phyloP scores from a whole-genome alignment of 164 flowering plant species.

The Chimonanthus praecox region DNA sequence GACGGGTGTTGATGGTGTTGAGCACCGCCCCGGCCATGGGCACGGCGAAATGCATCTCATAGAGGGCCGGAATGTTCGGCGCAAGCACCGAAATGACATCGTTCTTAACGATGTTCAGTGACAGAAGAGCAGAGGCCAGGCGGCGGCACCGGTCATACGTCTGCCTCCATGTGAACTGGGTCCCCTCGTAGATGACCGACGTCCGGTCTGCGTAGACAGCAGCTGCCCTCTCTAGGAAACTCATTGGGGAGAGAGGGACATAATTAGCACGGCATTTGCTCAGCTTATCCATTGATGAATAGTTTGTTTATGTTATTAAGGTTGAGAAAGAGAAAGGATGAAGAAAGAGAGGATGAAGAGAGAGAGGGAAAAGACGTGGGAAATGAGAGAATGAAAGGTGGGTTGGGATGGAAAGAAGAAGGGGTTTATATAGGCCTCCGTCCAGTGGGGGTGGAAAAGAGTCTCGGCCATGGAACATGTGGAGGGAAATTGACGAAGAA shows the following conservation, averaged over 20 bases:
- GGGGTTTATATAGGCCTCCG: background rate
- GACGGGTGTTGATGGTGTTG: constrained; percentile 72
- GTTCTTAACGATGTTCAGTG: background rate
- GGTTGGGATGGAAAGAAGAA: background rate
- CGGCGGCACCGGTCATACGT: constrained; percentile 30
- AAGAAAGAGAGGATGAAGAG: too few relatives aligned
- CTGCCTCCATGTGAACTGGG: constrained; percentile 27
- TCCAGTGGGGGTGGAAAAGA: background rate
- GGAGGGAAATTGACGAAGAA: background rate
- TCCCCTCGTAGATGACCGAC: constrained; percentile 25
- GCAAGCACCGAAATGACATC: constrained; percentile 56
- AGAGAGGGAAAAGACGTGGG: background rate
- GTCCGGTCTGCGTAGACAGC: constrained; percentile 20
- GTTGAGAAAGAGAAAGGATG: background rate
- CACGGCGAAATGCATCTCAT: constrained; percentile 94
- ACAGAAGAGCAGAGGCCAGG: constrained; percentile 27
- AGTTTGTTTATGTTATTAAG: background rate
- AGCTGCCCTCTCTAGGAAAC: constrained; percentile 28
- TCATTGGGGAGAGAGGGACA: constrained; percentile 33
- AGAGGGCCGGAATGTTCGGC: constrained; percentile 82
- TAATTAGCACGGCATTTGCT: constrained; percentile 31
- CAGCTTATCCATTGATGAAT: constrained; percentile 27
- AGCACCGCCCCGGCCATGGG: constrained; percentile 93
- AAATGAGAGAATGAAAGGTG: background rate
- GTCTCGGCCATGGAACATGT: background rate